phyloP scores from a whole-genome alignment of 2,329 filamentous ascomycete genomes.

The Alternaria burnsii region DNA sequence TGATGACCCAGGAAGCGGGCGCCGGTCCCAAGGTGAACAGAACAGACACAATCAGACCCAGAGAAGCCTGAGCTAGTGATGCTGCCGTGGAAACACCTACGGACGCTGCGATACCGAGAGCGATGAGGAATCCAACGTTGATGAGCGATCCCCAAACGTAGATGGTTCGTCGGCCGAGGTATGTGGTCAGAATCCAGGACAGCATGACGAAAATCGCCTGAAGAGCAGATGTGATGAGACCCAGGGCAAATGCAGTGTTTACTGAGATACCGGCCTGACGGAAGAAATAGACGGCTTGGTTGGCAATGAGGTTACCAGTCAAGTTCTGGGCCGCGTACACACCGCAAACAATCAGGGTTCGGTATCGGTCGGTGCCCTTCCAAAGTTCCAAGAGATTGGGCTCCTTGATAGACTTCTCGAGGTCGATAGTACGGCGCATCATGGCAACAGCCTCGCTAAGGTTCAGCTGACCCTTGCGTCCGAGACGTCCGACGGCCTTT shows the following conservation, averaged over 20 bases:
- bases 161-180: slow-evolving; percentile 69
- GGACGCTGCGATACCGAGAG: slow-evolving; percentile 68
- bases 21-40: slow-evolving; percentile 70
- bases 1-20: slow-evolving; percentile 72
- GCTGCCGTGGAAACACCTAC: slow-evolving; percentile 53
- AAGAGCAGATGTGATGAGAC: slow-evolving; percentile 71
- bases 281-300: slow-evolving; percentile 70
- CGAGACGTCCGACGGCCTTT: slow-evolving; percentile 60
- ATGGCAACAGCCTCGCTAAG: slow-evolving; percentile 62
- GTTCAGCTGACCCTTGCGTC: slow-evolving; percentile 53
- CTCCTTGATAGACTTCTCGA: slow-evolving; percentile 60
- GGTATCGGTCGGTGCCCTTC: slow-evolving; percentile 64
- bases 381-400: slow-evolving; percentile 62
- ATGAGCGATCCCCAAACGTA: slow-evolving; percentile 68
- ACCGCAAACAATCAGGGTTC: slow-evolving; percentile 64
- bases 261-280: slow-evolving; percentile 66
- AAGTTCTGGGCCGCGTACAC: slow-evolving; percentile 69
- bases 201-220: slow-evolving; percentile 70
- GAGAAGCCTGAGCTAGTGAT: slow-evolving; percentile 65
- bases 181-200: slow-evolving; percentile 72
- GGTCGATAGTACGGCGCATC: slow-evolving; percentile 66
- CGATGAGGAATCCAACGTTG: slow-evolving; percentile 64
- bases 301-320: slow-evolving; percentile 70
- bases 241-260: slow-evolving; percentile 67
- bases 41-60: slow-evolving; percentile 72